Conservation (phyloP, 192 early-diverging fungal species). For the Phlyctochytrium arcticum region DNA sequence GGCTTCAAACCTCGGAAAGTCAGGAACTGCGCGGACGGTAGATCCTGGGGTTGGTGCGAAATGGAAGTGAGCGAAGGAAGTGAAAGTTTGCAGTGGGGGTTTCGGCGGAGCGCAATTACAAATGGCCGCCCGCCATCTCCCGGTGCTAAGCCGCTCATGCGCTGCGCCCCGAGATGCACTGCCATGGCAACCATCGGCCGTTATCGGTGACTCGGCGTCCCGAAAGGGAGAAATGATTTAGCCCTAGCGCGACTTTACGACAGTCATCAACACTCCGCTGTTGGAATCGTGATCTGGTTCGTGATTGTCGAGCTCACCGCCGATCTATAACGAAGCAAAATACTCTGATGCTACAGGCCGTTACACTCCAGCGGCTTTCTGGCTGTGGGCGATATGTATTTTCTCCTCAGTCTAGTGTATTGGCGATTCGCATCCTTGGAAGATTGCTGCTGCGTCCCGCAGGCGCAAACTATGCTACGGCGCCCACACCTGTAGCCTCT, state of each 20-base stretch:
- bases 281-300: neutral
- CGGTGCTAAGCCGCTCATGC: neutral
- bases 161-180: too few species aligned
- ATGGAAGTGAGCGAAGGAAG: too few species aligned
- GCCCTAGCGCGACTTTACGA: neutral
- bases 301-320: neutral
- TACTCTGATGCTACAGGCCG: too few species aligned
- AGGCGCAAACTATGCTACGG: neutral
- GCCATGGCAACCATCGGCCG: neutral
- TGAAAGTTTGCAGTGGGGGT: too few species aligned
- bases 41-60: neutral
- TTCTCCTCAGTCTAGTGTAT: neutral
- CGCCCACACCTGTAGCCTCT: constrained; percentile 10
- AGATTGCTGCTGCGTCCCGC: neutral
- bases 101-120: neutral
- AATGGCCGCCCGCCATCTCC: neutral
- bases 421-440: neutral
- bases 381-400: neutral
- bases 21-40: too few species aligned
- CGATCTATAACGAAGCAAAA: neutral
- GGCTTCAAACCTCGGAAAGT: constrained; percentile 6
- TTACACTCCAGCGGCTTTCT: too few species aligned
- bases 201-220: neutral
- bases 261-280: neutral
- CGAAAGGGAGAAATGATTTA: neutral